A percentile compares a stretch with the other conserved stretches of the same genome.
Conservation (phyloP, 352 stramenopile genomes). For the Phytopythium litorale region DNA sequence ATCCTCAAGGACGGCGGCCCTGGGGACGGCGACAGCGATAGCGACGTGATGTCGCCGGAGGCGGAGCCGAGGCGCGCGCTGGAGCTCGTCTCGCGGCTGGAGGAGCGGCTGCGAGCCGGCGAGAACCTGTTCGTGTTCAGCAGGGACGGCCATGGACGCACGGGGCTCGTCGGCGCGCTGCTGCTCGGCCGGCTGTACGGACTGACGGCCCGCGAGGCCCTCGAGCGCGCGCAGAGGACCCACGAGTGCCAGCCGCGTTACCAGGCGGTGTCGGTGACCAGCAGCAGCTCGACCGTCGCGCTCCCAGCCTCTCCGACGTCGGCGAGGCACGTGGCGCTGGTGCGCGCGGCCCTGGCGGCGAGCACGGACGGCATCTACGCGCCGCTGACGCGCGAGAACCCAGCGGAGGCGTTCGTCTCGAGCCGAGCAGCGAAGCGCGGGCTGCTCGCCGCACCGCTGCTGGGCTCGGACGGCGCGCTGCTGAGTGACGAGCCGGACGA, state of each 20-base stretch:
- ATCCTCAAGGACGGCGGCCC: conserved; percentile 41
- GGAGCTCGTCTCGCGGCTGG: conserved; percentile 16
- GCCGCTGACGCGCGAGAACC: conserved; percentile 50
- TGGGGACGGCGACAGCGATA: not conserved
- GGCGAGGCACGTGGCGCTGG: conserved; percentile 35
- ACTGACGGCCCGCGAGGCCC: conserved; percentile 42
- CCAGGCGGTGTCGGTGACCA: conserved; percentile 11
- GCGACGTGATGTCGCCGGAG: not conserved
- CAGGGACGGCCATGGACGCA: conserved; percentile 59
- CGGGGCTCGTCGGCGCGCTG: conserved; percentile 57
- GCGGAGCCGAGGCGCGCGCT: not conserved
- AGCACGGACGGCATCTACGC: conserved; percentile 66
- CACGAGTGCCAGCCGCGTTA: conserved; percentile 61
- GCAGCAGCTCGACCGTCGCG: conserved; percentile 1
- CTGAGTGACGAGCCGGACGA: conserved; percentile 30
- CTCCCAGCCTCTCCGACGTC: conserved; percentile 44
- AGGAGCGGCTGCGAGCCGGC: conserved; percentile 40
- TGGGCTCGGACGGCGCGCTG: conserved; percentile 57
- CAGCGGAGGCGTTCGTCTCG: conserved; percentile 21
- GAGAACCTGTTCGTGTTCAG: conserved; percentile 80
- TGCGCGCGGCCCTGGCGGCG: conserved; percentile 36
- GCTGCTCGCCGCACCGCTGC: conserved; percentile 36
- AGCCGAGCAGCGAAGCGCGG: conserved; percentile 54
- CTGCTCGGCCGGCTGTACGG: conserved; percentile 74
- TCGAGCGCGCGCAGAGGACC: conserved; percentile 57